Conservation (phyloP, 768 basidiomycete genomes). For the Daedalea quercina region DNA sequence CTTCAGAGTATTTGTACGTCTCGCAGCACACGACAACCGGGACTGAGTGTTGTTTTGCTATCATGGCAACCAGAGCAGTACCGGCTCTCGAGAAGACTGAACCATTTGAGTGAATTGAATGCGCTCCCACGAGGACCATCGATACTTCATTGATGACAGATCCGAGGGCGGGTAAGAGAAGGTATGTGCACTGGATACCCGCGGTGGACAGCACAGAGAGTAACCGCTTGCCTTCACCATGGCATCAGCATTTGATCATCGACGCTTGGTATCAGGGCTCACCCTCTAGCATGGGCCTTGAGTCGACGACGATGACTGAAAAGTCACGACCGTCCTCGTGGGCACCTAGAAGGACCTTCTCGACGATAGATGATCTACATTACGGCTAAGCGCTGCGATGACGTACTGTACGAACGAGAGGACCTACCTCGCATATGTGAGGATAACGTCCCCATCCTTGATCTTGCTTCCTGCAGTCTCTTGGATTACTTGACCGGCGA, state of each 20-base stretch:
- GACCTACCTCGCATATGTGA: constrained; percentile 85
- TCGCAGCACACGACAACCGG: constrained; percentile 97
- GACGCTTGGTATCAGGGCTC: neutral
- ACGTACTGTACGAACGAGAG: neutral
- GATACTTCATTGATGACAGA: constrained; percentile 77
- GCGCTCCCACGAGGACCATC: constrained; percentile 85
- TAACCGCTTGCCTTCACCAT: constrained; percentile 62
- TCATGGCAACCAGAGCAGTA: constrained; percentile 94
- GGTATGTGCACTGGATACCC: constrained; percentile 82
- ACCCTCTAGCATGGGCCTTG: constrained; percentile 93
- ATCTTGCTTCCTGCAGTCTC: constrained; percentile 89
- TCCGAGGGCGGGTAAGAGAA: constrained; percentile 80
- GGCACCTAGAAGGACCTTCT: constrained; percentile 79
- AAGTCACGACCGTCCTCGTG: constrained; percentile 70
- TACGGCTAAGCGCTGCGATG: constrained; percentile 2
- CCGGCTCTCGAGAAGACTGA: constrained; percentile 91
- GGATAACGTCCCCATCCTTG: constrained; percentile 85
- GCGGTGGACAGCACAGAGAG: constrained; percentile 62
- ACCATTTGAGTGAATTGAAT: constrained; percentile 92
- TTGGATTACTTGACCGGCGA: constrained; percentile 91
- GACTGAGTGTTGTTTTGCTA: constrained; percentile 82
- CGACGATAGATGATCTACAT: constrained; percentile 85
- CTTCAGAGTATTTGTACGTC: constrained; percentile 97
- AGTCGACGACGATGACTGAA: constrained; percentile 90
- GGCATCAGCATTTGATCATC: neutral